Percentiles rank a stretch among this genome's conserved stretches.
Conservation (phyloP, 148 eudicot species). For the Chenopodium formosanum region DNA sequence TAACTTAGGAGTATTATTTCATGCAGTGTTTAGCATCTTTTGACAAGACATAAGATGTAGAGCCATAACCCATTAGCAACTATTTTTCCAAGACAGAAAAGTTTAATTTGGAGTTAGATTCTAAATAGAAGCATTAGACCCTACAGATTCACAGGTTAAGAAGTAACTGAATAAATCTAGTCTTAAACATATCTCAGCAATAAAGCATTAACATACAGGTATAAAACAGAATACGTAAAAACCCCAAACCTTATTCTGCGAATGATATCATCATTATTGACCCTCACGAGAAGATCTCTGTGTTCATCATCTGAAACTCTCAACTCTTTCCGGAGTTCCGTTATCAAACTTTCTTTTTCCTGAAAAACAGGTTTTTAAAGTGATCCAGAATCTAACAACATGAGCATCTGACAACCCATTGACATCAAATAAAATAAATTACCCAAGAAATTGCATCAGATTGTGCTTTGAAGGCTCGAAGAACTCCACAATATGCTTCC, state of each 20-base stretch:
- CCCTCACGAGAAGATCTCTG: constrained; percentile 75
- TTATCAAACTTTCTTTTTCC: constrained; percentile 91
- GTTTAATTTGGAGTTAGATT: background rate
- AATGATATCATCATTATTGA: constrained; percentile 71
- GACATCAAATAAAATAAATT: constrained; percentile 21
- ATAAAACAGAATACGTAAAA: background rate
- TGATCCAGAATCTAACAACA: constrained; percentile 28
- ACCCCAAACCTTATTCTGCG: constrained; percentile 60
- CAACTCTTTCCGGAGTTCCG: constrained; percentile 92
- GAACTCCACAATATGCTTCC: constrained; percentile 82
- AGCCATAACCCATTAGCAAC: too few relatives aligned
- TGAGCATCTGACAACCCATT: constrained; percentile 11
- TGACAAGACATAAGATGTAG: background rate
- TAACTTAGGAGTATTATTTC: background rate
- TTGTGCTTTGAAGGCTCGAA: constrained; percentile 93
- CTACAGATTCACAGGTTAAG: background rate
- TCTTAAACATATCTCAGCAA: background rate
- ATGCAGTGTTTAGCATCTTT: background rate
- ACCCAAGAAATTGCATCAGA: constrained; percentile 97
- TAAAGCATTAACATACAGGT: background rate
- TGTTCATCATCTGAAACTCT: constrained; percentile 97
- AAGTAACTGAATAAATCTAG: background rate
- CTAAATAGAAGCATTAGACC: background rate
- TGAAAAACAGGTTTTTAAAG: constrained; percentile 28
- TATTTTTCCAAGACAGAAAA: background rate